Evolutionary conservation across 352 stramenopile species (phyloP), one percentile per base, ranked within the genome.

Genomic region (Phytophthora pluvialis): DNA sequence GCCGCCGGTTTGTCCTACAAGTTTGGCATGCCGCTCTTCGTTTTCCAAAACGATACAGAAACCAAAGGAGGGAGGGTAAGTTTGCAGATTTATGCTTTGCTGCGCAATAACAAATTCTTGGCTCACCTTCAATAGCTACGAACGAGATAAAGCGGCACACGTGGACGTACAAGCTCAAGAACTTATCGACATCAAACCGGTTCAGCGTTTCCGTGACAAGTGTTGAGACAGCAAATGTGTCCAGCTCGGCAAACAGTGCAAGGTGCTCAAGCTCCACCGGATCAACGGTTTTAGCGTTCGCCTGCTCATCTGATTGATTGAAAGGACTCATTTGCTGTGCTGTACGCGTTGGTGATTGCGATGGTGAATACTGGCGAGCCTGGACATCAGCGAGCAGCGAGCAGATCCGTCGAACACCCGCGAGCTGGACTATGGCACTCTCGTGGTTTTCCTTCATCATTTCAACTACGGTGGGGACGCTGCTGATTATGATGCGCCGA

Each of bases 91-190:
- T 51, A 13, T 11, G 9, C 7, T 39, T 45, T 10, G 10, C 13
- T 38, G 45, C 15, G 31, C 4, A 43, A 32, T 32, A 33, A 44
- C 9, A 31, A 36, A 25, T 29, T 13, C 38, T 35, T 26, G 29
- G 25, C 61, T 46, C 72, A 80, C 78, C 75, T 73, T 81, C 72
- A 12, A 78, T 44, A 9, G 81, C 78, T 38, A 89, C 73, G 36
- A 83, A 88, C 32, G 78, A 78, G 49, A 89, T 80, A 59, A 88
- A 90, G 39, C 81, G 75, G 48, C 77, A 85, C 4, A 83, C 67
- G 53, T 89, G 77, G 4, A 90, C 64, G 60, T 87, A 90, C 46
- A 90, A 47, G 40, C 61, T 70, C 38, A 86, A 60, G 46, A 81
- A 88, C 45, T 71, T 68, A 44, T 88, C 71, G 28, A 88, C 81